Percentiles rank a stretch among this genome's conserved stretches.
Conservation (phyloP, 371 early-diverging fungal genomes). For the Fennellomyces sp. region DNA sequence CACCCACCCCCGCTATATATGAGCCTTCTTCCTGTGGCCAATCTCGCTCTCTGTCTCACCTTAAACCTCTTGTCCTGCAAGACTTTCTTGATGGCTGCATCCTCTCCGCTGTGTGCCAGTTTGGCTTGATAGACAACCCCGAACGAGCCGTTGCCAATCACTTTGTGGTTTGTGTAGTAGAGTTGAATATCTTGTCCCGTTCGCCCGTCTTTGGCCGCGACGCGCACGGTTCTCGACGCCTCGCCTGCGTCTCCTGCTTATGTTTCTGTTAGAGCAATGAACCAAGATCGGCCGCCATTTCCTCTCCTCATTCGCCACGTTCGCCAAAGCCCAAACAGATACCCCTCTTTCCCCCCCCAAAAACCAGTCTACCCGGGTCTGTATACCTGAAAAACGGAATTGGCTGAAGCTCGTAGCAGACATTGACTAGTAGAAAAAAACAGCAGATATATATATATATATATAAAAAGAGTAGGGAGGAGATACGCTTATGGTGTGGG, state of each 20-base stretch:
- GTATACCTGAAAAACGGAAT: constrained; percentile 15
- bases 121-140: constrained; percentile 95
- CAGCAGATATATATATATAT: background rate
- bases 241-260: constrained; percentile 13
- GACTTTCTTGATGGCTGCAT: constrained; percentile 93
- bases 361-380: background rate
- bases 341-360: background rate
- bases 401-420: constrained; percentile 18
- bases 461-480: background rate
- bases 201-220: constrained; percentile 80
- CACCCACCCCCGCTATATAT: background rate
- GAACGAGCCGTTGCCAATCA: constrained; percentile 94
- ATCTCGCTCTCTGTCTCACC: constrained; percentile 50
- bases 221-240: constrained; percentile 17
- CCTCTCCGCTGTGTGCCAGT: constrained; percentile 73
- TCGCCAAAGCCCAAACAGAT: background rate
- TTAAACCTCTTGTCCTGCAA: constrained; percentile 95
- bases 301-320: background rate
- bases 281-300: background rate
- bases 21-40: background rate
- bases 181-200: constrained; percentile 84
- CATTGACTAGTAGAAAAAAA: constrained; percentile 4
- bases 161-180: constrained; percentile 85
- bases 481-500: no score
- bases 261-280: background rate